Base-by-base conservation (phyloP, 306 rosid species). In the Carpinus fangiana region DNA sequence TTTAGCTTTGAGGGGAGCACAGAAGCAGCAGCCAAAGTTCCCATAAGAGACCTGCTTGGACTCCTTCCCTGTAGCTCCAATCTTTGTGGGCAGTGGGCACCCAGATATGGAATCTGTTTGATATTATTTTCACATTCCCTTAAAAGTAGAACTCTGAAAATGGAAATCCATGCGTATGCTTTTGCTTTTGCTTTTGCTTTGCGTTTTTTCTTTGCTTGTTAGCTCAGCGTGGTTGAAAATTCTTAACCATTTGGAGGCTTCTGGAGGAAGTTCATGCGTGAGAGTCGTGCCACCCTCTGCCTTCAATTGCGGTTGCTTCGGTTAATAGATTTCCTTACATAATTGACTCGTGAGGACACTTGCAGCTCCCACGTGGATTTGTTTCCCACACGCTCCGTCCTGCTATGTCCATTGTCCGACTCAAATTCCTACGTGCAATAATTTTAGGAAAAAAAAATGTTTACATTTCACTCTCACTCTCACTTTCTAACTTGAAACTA, bases 21-120 rank as follows among this genome's bases (percentile, higher is more conserved):
- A 41, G 93, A 86, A 84, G 86, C 23, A 18, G 82, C 84, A 2
- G 89, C 80, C 65, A 92, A 82, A 86, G 84, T 86, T 65, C 79
- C 88, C 97, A 92, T 94, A 73, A 31, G 70, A 72, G 71, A 59
- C 53, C 16, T 7, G 34, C 20, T 21, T 18, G 52, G 59, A 18
- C 34, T 59, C 36, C 43, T 17, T 28, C 48, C 43, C 12, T 41
- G 60, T 31, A 28, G 60, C 57, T 82, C 82, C 87, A 78, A 72
- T 75, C n/a, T 65, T 67, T 46, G 28, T 8, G 84, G 80, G 45
- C n/a, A 64, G 28, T 8, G 84, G 80, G 45, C n/a, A 64, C 73
- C 31, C 72, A 41, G 18, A 67, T 34, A 67, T n/a, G 1, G 28
- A 23, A 59, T 10, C 36, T 59, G 7, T 3, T 4, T 38, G 6